phyloP scores from a whole-genome alignment of 495 filamentous ascomycete genomes.

The Podospora tetraspora region DNA sequence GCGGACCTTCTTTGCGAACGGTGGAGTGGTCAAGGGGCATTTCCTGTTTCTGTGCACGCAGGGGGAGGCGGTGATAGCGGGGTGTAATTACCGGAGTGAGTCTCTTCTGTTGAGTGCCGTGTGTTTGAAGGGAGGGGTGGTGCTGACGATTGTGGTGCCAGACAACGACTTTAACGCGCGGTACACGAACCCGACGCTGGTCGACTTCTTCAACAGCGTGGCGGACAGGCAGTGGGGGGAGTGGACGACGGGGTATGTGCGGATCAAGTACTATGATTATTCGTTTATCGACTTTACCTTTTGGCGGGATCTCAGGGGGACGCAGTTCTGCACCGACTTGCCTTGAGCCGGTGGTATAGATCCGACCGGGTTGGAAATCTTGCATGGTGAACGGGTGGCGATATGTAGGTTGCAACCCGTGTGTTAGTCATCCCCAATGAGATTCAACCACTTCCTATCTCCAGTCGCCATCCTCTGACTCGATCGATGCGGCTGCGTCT shows the following conservation, averaged over 20 bases:
- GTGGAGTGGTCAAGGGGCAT: neutral
- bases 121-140: neutral
- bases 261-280: neutral
- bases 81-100: neutral
- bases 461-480: neutral
- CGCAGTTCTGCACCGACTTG: neutral
- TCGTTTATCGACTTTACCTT: neutral
- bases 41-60: neutral
- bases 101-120: neutral
- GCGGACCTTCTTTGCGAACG: neutral
- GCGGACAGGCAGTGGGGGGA: neutral
- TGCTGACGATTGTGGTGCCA: neutral
- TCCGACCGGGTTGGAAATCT: too few relatives aligned
- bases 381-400: neutral
- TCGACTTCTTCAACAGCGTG: neutral
- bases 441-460: neutral
- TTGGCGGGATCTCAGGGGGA: neutral
- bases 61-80: neutral
- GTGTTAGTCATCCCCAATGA: neutral
- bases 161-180: neutral
- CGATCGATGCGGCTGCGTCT: neutral
- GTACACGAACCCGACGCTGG: neutral
- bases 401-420: neutral
- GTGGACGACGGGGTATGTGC: neutral
- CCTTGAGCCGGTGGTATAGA: too few relatives aligned